These are phyloP conservation scores for Malbranchea zuffiana DNA, from an alignment of 2,329 filamentous ascomycete species.

Conservation along the genomic window DNA sequence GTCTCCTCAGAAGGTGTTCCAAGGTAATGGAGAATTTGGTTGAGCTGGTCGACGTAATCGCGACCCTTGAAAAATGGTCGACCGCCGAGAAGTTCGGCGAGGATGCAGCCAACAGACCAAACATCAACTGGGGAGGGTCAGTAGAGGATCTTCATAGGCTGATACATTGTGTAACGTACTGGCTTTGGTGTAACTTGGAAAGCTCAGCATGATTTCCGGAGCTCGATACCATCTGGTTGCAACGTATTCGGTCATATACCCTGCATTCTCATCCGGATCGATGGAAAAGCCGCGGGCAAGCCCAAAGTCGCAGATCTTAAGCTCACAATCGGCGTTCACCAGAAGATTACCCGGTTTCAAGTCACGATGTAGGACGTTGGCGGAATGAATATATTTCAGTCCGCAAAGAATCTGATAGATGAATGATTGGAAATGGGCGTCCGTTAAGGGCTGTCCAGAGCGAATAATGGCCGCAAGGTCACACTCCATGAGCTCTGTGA, in stretches of 20 bases:
- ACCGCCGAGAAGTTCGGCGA: slow-evolving; percentile 88
- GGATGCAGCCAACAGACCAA: slow-evolving; percentile 96
- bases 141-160: slow-evolving; percentile 3
- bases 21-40: slow-evolving; percentile 96
- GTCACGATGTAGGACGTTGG: slow-evolving; percentile 93
- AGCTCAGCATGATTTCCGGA: slow-evolving; percentile 98
- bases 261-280: slow-evolving; percentile 94
- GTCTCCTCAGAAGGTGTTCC: slow-evolving; percentile 96
- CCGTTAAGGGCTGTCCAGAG: slow-evolving; percentile 90
- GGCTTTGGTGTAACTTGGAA: slow-evolving; percentile 99
- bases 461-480: slow-evolving; percentile 96
- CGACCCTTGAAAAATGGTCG: slow-evolving; percentile 98
- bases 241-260: slow-evolving; percentile 99
- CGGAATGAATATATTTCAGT: slow-evolving; percentile 97
- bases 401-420: slow-evolving; percentile 99
- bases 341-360: slow-evolving; percentile 94
- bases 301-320: slow-evolving; percentile 98
- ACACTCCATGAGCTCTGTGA: slow-evolving; percentile 92
- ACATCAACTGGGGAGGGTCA: slow-evolving; percentile 62
- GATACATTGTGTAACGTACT: slow-evolving; percentile 63
- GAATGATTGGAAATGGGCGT: slow-evolving; percentile 98
- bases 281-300: slow-evolving; percentile 92
- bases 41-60: slow-evolving; percentile 98
- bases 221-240: slow-evolving; percentile 98
- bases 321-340: slow-evolving; percentile 96